phyloP scores from a whole-genome alignment of 2,329 filamentous ascomycete species.

The Atkinsonella hypoxylon region DNA sequence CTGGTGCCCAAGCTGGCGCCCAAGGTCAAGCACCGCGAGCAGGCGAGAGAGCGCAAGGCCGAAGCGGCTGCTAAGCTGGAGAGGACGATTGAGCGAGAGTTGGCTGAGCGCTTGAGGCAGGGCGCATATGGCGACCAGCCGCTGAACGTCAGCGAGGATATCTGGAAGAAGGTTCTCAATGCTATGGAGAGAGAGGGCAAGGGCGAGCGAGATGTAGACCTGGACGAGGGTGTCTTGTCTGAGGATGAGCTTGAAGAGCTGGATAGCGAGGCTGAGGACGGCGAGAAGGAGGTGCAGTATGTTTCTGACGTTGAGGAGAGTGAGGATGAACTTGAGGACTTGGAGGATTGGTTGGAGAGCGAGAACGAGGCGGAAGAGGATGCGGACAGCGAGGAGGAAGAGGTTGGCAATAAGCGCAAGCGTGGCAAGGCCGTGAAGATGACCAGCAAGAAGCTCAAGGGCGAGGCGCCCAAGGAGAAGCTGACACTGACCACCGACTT shows the following conservation, averaged over 20 bases:
- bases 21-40: slow-evolving; percentile 70
- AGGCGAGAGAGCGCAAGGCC: slow-evolving; percentile 63
- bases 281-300: slow-evolving; percentile 76
- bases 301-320: slow-evolving; percentile 83
- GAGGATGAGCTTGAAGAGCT: slow-evolving; percentile 64
- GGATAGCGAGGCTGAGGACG: slow-evolving; percentile 57
- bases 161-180: slow-evolving; percentile 95
- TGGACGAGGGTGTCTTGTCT: slow-evolving; percentile 76
- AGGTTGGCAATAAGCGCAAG: slow-evolving; percentile 45
- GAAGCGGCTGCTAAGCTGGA: slow-evolving; percentile 86
- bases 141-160: slow-evolving; percentile 84
- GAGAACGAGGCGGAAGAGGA: slow-evolving; percentile 45
- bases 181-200: slow-evolving; percentile 82
- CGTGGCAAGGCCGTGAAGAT: slow-evolving; percentile 35
- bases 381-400: slow-evolving; percentile 40
- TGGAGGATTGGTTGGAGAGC: slow-evolving; percentile 88
- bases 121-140: slow-evolving; percentile 92
- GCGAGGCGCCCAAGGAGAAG: slow-evolving; percentile 56
- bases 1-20: slow-evolving; percentile 82
- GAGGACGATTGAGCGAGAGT: slow-evolving; percentile 85
- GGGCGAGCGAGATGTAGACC: slow-evolving; percentile 70
- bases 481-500: slow-evolving; percentile 29
- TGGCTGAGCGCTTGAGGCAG: slow-evolving; percentile 80
- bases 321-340: slow-evolving; percentile 64
- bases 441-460: slow-evolving; percentile 32